A percentile compares a stretch with the other conserved stretches of the same genome.
Conservation (phyloP, 192 early-diverging fungal species). For the Chytriomyces confervae region DNA sequence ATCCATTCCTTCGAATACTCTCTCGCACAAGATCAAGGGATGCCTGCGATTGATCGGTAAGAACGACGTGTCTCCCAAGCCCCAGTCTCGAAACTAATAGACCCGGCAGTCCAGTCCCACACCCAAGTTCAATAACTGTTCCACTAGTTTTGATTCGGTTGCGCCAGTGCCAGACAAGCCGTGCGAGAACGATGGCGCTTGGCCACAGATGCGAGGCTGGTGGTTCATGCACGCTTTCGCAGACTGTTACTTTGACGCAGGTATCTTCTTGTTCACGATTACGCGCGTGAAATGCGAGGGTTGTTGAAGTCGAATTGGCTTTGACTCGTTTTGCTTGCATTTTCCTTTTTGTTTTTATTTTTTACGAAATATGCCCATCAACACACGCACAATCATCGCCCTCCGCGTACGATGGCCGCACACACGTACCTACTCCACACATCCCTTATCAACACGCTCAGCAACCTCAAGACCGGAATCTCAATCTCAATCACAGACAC, state of each 20-base stretch:
- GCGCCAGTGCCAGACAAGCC: constrained; percentile 56
- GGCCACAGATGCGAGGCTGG: constrained; percentile 71
- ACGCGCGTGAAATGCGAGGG: not conserved
- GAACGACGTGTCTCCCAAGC: not conserved
- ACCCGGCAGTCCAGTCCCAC: constrained; percentile 72
- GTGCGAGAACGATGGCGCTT: constrained; percentile 67
- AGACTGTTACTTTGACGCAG: not conserved
- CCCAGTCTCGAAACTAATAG: constrained; percentile 47
- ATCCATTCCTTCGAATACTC: constrained; percentile 31
- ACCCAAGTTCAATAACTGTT: constrained; percentile 59
- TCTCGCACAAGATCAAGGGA: constrained; percentile 48
- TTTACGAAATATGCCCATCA: too few species aligned
- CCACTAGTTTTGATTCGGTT: constrained; percentile 23
- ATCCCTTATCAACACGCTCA: too few species aligned
- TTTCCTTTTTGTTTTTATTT: too few species aligned
- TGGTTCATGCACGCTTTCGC: constrained; percentile 1
- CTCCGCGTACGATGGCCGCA: too few species aligned
- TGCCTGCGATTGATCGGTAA: not conserved
- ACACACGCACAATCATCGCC: too few species aligned
- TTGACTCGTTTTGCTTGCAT: too few species aligned
- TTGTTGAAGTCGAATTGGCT: not conserved
- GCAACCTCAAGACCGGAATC: too few species aligned
- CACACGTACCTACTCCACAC: too few species aligned
- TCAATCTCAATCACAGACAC: too few species aligned
- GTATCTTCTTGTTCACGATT: not conserved